phyloP scores from a whole-genome alignment of 2,329 filamentous ascomycete species.

The Pezicula carpinea region DNA sequence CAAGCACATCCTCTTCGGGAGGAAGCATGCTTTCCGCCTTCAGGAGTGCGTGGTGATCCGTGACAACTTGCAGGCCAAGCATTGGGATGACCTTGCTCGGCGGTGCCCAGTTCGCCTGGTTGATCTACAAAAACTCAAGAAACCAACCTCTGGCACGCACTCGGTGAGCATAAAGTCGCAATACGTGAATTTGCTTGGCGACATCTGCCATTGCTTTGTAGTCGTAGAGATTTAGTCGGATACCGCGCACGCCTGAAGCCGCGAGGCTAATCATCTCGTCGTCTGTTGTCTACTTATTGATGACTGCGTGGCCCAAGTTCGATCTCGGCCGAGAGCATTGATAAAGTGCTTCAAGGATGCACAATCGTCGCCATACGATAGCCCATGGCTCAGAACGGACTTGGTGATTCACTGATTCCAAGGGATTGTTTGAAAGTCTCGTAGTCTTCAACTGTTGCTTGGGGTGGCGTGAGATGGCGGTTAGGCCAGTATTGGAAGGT shows the following conservation, averaged over 20 bases:
- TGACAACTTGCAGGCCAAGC: constrained; percentile 25
- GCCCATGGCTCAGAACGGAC: constrained; percentile 32
- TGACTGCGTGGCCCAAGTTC: constrained; percentile 29
- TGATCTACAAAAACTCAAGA: constrained; percentile 26
- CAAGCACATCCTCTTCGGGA: constrained; percentile 15
- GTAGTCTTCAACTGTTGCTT: constrained; percentile 23
- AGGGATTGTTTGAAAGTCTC: constrained; percentile 20
- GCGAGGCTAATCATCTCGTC: constrained; percentile 23
- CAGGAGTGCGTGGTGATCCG: constrained; percentile 33
- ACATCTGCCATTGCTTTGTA: constrained; percentile 34
- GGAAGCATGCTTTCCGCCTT: constrained; percentile 31
- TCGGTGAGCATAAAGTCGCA: constrained; percentile 26
- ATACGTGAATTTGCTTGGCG: constrained; percentile 27
- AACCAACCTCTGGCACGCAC: constrained; percentile 26
- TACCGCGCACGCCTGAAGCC: constrained; percentile 27
- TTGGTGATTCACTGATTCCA: constrained; percentile 30
- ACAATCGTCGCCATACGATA: constrained; percentile 34
- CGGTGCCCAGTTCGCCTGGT: constrained; percentile 15
- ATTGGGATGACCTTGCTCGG: constrained; percentile 18
- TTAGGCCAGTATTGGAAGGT: background rate
- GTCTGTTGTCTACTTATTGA: constrained; percentile 21
- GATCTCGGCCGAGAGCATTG: constrained; percentile 18
- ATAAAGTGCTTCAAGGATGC: constrained; percentile 30
- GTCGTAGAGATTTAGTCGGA: constrained; percentile 33
- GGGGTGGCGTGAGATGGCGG: background rate